Conservation (phyloP, 2,329 filamentous ascomycete species). For the Pezicula radicicola region DNA sequence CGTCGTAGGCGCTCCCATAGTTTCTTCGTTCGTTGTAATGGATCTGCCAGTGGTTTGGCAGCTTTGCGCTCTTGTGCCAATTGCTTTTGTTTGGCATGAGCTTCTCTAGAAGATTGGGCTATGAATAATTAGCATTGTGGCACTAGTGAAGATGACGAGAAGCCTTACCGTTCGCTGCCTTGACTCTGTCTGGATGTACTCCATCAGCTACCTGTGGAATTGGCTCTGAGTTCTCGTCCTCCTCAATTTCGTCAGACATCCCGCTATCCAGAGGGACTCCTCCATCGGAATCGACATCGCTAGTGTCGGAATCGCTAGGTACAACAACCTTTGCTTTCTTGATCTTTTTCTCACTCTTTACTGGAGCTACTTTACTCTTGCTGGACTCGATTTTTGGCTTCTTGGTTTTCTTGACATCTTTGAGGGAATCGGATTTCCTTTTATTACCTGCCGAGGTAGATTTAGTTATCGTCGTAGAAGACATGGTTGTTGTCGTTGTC, state of each 20-base stretch:
- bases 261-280: slow-evolving; percentile 17
- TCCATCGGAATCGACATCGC: slow-evolving; percentile 30
- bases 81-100: slow-evolving; percentile 89
- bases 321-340: slow-evolving; percentile 35
- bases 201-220: slow-evolving; percentile 27
- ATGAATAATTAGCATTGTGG: slow-evolving; percentile 20
- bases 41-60: slow-evolving; percentile 88
- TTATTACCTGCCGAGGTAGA: slow-evolving; percentile 47
- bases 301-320: slow-evolving; percentile 35
- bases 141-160: slow-evolving; percentile 31
- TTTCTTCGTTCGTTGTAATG: slow-evolving; percentile 87
- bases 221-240: slow-evolving; percentile 33
- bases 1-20: slow-evolving; percentile 91
- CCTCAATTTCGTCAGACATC: slow-evolving; percentile 26
- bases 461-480: slow-evolving; percentile 37
- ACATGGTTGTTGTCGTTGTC: slow-evolving; percentile 19
- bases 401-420: slow-evolving; percentile 44
- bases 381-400: slow-evolving; percentile 43
- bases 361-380: slow-evolving; percentile 19
- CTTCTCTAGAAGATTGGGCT: slow-evolving; percentile 74
- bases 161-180: slow-evolving; percentile 24
- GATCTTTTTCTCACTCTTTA: slow-evolving; percentile 23
- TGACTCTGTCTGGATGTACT: slow-evolving; percentile 29
- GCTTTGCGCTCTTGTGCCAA: slow-evolving; percentile 85
- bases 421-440: slow-evolving; percentile 50